Conservation (phyloP, 116 monocot genomes). For the Posidonia oceanica region DNA sequence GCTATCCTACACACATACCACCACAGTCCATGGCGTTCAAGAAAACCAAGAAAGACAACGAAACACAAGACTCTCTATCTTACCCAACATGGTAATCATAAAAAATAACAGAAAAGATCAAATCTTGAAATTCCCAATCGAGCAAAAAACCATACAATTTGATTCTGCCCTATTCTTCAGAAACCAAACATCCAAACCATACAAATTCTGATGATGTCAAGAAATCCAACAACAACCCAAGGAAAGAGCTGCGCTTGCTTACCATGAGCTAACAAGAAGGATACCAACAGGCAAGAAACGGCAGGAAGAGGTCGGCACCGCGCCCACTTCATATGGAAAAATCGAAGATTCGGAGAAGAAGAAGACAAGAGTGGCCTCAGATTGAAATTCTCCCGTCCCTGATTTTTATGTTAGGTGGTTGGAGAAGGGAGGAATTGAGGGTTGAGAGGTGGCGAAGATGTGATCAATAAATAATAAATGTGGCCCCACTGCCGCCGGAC, state of each 20-base stretch:
- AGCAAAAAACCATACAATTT: neutral
- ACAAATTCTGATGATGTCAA: neutral
- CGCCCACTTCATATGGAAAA: neutral
- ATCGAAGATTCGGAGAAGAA: neutral
- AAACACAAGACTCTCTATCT: neutral
- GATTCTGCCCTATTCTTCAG: neutral
- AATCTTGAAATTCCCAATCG: neutral
- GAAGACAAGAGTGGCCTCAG: neutral
- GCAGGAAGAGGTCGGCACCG: neutral
- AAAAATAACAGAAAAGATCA: neutral
- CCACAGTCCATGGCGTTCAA: too few relatives aligned
- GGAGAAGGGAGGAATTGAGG: neutral
- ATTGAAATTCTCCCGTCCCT: neutral
- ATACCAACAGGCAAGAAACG: neutral
- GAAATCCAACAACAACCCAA: neutral
- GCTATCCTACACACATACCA: too few relatives aligned
- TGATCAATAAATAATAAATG: neutral
- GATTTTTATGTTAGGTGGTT: neutral
- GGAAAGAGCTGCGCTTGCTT: neutral
- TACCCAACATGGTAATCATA: neutral
- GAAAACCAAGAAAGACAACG: too few relatives aligned
- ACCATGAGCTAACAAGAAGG: neutral
- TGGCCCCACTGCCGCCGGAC: neutral
- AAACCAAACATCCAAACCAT: neutral
- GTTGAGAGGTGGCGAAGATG: neutral